Conservation (phyloP, 2,329 filamentous ascomycete species). For the Hymenoscyphus salicellus region DNA sequence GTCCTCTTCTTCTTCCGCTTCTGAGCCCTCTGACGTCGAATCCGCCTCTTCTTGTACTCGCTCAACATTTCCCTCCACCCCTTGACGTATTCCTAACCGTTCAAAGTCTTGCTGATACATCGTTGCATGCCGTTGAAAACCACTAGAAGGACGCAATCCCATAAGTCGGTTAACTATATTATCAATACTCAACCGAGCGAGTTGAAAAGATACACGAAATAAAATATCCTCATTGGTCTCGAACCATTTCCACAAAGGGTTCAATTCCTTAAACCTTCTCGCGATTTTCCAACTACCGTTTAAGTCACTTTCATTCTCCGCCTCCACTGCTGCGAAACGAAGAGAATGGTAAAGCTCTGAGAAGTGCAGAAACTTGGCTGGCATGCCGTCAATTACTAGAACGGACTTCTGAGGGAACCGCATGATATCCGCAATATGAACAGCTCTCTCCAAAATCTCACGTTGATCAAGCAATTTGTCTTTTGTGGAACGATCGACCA, state of each 20-base stretch:
- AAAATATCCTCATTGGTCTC: conserved; percentile 4
- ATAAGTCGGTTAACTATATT: neutral
- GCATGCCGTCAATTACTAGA: conserved; percentile 11
- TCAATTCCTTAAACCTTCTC: neutral
- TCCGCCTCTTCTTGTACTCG: neutral
- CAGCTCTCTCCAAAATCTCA: conserved; percentile 11
- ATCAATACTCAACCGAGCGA: neutral
- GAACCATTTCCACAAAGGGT: conserved; percentile 6
- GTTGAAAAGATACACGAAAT: conserved; percentile 2
- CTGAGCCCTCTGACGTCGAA: neutral
- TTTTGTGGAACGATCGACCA: neutral
- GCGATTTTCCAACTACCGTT: neutral
- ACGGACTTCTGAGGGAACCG: conserved; percentile 11
- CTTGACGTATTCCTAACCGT: neutral
- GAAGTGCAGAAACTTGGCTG: conserved; percentile 10
- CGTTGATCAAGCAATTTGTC: conserved; percentile 6
- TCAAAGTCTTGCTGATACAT: conserved; percentile 2
- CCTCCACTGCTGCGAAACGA: conserved; percentile 5
- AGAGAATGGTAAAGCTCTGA: conserved; percentile 7
- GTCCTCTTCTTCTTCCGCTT: neutral
- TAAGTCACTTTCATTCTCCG: neutral
- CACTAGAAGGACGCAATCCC: conserved; percentile 3
- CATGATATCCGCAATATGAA: conserved; percentile 9
- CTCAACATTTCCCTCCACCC: neutral
- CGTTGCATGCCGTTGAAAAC: neutral